phyloP scores from a whole-genome alignment of 352 stramenopile genomes.

The Phytophthora megakarya region DNA sequence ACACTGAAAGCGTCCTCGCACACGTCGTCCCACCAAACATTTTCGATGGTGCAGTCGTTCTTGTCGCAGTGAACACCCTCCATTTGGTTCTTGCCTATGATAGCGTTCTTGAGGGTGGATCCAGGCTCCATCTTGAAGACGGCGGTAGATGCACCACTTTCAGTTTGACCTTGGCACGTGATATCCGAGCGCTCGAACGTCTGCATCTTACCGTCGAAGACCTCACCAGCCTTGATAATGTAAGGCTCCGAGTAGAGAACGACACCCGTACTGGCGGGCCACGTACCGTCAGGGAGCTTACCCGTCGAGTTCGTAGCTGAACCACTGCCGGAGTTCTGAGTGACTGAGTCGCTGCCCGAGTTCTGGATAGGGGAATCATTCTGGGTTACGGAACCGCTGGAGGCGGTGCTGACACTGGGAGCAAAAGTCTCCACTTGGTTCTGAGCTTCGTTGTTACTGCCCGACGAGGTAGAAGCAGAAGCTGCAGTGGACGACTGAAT shows the following conservation, averaged over 20 bases:
- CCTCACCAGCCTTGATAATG: slow-evolving; percentile 34
- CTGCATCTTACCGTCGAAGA: slow-evolving; percentile 39
- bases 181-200: slow-evolving; percentile 57
- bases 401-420: background rate
- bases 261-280: slow-evolving; percentile 11
- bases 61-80: slow-evolving; percentile 13
- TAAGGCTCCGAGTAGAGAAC: slow-evolving; percentile 27
- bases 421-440: background rate
- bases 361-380: background rate
- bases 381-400: background rate
- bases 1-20: slow-evolving; percentile 29
- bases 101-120: slow-evolving; percentile 11
- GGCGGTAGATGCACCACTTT: slow-evolving; percentile 16
- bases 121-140: slow-evolving; percentile 40
- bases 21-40: slow-evolving; percentile 20
- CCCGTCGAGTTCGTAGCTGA: background rate
- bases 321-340: background rate
- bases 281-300: slow-evolving; percentile 14
- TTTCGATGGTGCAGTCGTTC: slow-evolving; percentile 12
- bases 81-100: slow-evolving; percentile 15
- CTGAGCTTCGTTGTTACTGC: background rate
- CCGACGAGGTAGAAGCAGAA: background rate
- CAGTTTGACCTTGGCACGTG: slow-evolving; percentile 37
- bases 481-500: slow-evolving; percentile 12
- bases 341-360: background rate